These are phyloP conservation scores for Hemisphaericaspora xylanilytica DNA, from an alignment of 1,139 yeast genomes.

Conservation along the genomic window DNA sequence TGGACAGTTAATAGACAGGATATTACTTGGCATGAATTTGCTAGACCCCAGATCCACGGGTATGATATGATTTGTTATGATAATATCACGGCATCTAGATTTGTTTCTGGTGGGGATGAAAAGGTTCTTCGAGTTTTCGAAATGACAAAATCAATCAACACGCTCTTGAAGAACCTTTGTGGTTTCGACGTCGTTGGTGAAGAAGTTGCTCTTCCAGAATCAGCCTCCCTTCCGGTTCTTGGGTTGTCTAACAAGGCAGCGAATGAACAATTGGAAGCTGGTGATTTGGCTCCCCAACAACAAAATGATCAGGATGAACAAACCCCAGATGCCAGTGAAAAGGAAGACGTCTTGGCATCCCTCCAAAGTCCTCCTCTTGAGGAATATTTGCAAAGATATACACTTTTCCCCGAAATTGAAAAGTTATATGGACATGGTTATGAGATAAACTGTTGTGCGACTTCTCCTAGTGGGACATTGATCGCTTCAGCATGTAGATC, in stretches of 20 bases:
- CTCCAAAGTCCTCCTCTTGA: constrained; percentile 72
- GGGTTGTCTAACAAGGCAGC: constrained; percentile 94
- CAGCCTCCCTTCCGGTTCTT: constrained; percentile 88
- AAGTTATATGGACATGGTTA: constrained; percentile 97
- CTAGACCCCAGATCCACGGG: constrained; percentile 98
- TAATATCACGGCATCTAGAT: constrained; percentile 56
- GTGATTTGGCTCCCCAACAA: constrained; percentile 33
- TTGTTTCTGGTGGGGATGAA: constrained; percentile 96
- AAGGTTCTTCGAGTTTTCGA: constrained; percentile 87
- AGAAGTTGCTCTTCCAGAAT: constrained; percentile 50
- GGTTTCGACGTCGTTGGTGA: constrained; percentile 35
- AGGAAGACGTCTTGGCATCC: constrained; percentile 43
- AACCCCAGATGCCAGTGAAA: constrained; percentile 34
- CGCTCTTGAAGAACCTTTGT: constrained; percentile 55
- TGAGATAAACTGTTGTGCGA: constrained; percentile 80
- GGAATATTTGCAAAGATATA: constrained; percentile 85
- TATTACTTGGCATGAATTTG: constrained; percentile 82
- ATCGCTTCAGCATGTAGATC: constrained; percentile 93
- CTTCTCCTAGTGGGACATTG: constrained; percentile 59
- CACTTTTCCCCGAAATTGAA: constrained; percentile 93
- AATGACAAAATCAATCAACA: constrained; percentile 78
- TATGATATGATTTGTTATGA: constrained; percentile 91
- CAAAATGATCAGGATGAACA: constrained; percentile 33
- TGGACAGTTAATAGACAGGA: constrained; percentile 41
- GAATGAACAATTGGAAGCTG: constrained; percentile 44